These are phyloP conservation scores for Fusarium goolgardi DNA, from an alignment of 2,329 filamentous ascomycete species.

Conservation along the genomic window DNA sequence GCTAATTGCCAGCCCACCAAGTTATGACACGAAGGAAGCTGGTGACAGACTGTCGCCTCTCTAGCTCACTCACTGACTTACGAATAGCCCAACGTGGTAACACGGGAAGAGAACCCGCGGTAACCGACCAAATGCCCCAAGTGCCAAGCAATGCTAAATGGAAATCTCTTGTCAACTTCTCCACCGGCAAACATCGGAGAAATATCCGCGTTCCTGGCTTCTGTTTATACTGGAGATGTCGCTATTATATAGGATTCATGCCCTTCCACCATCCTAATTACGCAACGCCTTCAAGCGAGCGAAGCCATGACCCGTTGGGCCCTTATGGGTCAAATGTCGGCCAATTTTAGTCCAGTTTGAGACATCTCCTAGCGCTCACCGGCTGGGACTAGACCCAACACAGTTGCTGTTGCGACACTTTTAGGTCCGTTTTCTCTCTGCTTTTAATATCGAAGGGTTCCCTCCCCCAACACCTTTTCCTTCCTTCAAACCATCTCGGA, in stretches of 20 bases:
- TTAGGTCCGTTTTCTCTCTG: background rate
- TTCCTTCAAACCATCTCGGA: background rate
- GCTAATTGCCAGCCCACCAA: background rate
- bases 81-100: background rate
- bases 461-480: background rate
- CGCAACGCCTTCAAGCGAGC: slow-evolving; percentile 6
- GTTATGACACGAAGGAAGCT: background rate
- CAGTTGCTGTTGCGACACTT: background rate
- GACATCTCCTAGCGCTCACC: background rate
- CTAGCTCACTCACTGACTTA: background rate
- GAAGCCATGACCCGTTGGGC: background rate
- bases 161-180: background rate
- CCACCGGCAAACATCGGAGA: background rate
- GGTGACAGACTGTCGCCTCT: background rate
- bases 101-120: background rate
- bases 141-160: background rate
- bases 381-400: background rate
- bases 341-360: slow-evolving; percentile 1
- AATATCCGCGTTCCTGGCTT: background rate
- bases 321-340: background rate
- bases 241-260: background rate
- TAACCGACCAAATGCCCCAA: background rate
- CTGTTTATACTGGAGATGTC: background rate
- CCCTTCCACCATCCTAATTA: background rate
- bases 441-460: background rate